Conservation (phyloP, 2,329 filamentous ascomycete genomes). For the Fusarium chuoi region DNA sequence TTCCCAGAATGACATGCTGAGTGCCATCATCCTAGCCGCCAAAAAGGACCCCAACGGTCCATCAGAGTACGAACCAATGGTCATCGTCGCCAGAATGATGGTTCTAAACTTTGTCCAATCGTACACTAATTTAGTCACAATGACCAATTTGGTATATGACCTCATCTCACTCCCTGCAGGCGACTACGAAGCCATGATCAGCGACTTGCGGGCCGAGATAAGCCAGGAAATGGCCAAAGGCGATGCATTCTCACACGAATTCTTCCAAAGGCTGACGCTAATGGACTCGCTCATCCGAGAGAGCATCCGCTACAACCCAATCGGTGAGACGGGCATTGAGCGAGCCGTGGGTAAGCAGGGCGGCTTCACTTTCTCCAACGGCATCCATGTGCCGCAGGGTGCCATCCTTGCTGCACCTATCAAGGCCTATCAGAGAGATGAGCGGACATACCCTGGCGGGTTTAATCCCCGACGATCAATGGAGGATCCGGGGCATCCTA, state of each 20-base stretch:
- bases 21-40: slow-evolving; percentile 19
- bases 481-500: slow-evolving; percentile 12
- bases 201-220: slow-evolving; percentile 19
- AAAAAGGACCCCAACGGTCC: slow-evolving; percentile 16
- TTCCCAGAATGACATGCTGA: slow-evolving; percentile 22
- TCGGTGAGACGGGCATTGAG: slow-evolving; percentile 28
- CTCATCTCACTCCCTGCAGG: slow-evolving; percentile 22
- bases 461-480: slow-evolving; percentile 25
- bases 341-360: slow-evolving; percentile 20
- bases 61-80: slow-evolving; percentile 22
- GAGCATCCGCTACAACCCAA: slow-evolving; percentile 30
- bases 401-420: slow-evolving; percentile 28
- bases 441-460: slow-evolving; percentile 16
- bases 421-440: slow-evolving; percentile 29
- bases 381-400: slow-evolving; percentile 25
- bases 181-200: slow-evolving; percentile 10
- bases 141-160: slow-evolving; percentile 28
- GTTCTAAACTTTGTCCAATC: slow-evolving; percentile 29
- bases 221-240: slow-evolving; percentile 7
- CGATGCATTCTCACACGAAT: slow-evolving; percentile 19
- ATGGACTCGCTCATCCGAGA: slow-evolving; percentile 26
- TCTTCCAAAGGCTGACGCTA: slow-evolving; percentile 18
- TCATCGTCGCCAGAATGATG: slow-evolving; percentile 28
- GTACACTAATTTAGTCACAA: slow-evolving; percentile 25
- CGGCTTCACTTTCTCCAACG: slow-evolving; percentile 33